Percentiles rank a stretch among this genome's conserved stretches.
phyloP scores from a whole-genome alignment of 2,329 filamentous ascomycete genomes.

The Ceratocystis albifundus region DNA sequence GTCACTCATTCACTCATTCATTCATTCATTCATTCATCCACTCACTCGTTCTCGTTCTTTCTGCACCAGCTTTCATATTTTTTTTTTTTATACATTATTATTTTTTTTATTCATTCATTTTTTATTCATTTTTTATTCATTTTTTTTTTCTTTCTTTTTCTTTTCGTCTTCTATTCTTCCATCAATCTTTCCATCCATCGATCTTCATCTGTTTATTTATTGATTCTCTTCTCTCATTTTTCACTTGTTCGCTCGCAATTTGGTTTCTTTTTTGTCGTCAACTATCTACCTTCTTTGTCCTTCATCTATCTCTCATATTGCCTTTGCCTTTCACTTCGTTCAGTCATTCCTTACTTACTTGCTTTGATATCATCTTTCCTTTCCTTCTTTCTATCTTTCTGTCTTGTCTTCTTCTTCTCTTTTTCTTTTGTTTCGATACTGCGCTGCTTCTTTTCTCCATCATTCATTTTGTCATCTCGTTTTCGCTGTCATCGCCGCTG shows the following conservation, averaged over 20 bases:
- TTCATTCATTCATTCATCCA: too few relatives aligned
- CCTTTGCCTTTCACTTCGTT: not conserved
- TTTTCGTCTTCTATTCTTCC: slow-evolving; percentile 3
- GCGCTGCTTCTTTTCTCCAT: not conserved
- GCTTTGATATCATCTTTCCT: not conserved
- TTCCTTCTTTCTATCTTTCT: not conserved
- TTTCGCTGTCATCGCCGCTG: not conserved
- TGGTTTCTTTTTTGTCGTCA: not conserved
- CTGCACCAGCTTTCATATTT: not conserved
- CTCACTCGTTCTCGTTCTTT: too few relatives aligned
- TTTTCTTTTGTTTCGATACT: not conserved
- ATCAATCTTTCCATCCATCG: too few relatives aligned
- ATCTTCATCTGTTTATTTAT: too few relatives aligned
- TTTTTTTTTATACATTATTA: not conserved
- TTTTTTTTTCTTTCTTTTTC: slow-evolving; percentile 9
- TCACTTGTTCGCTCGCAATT: too few relatives aligned
- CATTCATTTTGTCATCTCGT: not conserved
- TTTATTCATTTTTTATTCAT: slow-evolving; percentile 7
- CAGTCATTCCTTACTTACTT: slow-evolving; percentile 2
- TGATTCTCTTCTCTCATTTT: too few relatives aligned
- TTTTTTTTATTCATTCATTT: slow-evolving; percentile 12
- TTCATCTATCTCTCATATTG: not conserved
- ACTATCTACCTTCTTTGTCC: slow-evolving; percentile 12
- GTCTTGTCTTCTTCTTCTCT: not conserved
- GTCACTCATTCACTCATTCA: too few relatives aligned